Percentiles rank a stretch among this genome's conserved stretches.
Conservation (phyloP, 192 early-diverging fungal species). For the Allomyces macrogynus region DNA sequence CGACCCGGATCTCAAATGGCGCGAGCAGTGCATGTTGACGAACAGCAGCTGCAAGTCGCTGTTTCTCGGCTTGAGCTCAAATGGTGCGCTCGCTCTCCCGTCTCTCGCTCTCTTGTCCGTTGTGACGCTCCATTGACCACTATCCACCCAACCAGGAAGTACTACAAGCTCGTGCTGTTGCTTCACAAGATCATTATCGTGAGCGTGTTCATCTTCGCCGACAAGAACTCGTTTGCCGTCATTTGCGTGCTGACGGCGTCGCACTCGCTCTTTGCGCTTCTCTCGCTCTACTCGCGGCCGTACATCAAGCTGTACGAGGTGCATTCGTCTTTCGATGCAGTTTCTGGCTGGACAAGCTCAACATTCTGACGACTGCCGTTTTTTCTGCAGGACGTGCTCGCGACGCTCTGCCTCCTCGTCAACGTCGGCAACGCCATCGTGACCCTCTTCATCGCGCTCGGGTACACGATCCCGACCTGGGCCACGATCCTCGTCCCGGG, state of each 20-base stretch:
- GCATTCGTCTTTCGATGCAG: too few species aligned
- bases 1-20: not conserved
- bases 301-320: not conserved
- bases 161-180: not conserved
- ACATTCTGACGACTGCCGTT: too few species aligned
- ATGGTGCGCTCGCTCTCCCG: not conserved
- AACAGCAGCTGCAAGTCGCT: not conserved
- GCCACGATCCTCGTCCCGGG: not conserved
- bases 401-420: not conserved
- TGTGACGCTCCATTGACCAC: too few species aligned
- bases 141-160: not conserved
- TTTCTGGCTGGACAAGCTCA: too few species aligned
- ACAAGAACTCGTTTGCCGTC: not conserved
- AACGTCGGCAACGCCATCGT: not conserved
- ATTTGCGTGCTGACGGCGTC: not conserved
- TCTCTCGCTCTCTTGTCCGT: too few species aligned
- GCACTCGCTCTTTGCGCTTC: not conserved
- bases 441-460: not conserved
- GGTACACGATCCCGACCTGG: not conserved
- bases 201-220: not conserved
- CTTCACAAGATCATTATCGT: not conserved
- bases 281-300: not conserved
- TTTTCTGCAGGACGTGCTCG: not conserved
- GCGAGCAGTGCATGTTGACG: not conserved
- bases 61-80: not conserved